phyloP scores from a whole-genome alignment of 495 filamentous ascomycete genomes.

The Sordaria brevicollis region DNA sequence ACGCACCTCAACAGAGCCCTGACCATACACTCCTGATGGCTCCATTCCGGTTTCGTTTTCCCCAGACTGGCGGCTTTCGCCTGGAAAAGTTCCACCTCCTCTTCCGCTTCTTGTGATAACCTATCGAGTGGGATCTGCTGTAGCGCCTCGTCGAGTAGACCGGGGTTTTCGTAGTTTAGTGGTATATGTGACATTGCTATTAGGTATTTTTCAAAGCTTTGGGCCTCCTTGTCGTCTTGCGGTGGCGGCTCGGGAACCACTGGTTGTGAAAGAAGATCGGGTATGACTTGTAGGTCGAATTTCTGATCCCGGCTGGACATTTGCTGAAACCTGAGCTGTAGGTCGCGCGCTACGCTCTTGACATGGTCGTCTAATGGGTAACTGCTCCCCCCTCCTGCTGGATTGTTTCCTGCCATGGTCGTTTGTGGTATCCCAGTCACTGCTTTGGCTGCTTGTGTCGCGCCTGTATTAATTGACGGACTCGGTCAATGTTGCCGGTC shows the following conservation, averaged over 20 bases:
- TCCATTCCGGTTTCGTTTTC: slow-evolving; percentile 80
- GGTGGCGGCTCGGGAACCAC: slow-evolving; percentile 40
- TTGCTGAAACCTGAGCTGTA: neutral
- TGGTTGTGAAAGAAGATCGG: neutral
- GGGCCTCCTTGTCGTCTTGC: slow-evolving; percentile 52
- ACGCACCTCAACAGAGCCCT: slow-evolving; percentile 71
- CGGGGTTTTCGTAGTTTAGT: slow-evolving; percentile 92
- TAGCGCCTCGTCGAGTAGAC: slow-evolving; percentile 86
- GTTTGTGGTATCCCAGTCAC: neutral
- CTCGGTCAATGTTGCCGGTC: neutral
- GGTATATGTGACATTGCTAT: slow-evolving; percentile 74
- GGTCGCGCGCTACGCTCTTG: neutral
- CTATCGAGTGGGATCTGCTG: slow-evolving; percentile 77
- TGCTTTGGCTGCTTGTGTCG: neutral
- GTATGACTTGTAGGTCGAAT: neutral
- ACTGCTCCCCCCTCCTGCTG: neutral
- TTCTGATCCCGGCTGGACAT: neutral
- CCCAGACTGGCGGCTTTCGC: slow-evolving; percentile 80
- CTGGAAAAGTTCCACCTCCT: slow-evolving; percentile 76
- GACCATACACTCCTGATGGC: slow-evolving; percentile 96
- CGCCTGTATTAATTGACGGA: neutral
- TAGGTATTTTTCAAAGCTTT: slow-evolving; percentile 78
- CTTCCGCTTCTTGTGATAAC: slow-evolving; percentile 88
- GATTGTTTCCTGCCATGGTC: neutral
- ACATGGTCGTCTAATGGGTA: neutral